Evolutionary conservation across 192 early-diverging fungal species (phyloP), one percentile per base, ranked within the genome.

Genomic region (Endogone sp.): DNA sequence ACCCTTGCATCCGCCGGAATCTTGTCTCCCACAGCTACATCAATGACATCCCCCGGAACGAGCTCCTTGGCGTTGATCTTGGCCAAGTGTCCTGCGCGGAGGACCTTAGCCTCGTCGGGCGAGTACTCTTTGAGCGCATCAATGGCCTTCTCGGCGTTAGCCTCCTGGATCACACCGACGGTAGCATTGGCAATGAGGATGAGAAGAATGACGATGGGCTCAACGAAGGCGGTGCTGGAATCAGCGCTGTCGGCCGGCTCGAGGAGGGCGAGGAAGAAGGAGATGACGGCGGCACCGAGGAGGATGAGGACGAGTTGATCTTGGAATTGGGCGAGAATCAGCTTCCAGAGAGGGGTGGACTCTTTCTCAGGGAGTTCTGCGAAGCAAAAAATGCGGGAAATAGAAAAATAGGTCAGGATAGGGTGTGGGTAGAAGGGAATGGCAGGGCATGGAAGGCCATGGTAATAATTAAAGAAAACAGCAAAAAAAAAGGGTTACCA

Each of bases 221-320:
- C 98, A 26, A 99, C 96, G 84, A 93, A 98, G 10, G 96, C 97
- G 3, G 98, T 94, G 44, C 90, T 83, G 62, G 71, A 72, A 60
- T 87, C 88, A 13, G 54, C 30, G 6, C 56, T 63, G 32, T 85
- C 81, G 27, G 61, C 21, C 58, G 93, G 88, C 69, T 99, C 98
- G 30, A 98, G 81, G 16, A 91, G 81, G 29, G 98, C 98, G 21
- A 99, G 86, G 28, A 93, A 90, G 71, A 99, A 93, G 30, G 96
- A 98, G 23, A 99, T 81, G 16, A 81, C 86, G 37, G 98, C 98
- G 23, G 98, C 95, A 63, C 78, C 82, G 2, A 98, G 83, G 29
- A 99, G 85, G 66, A 99, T 99, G 37, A 98, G 82, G 26, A 99
- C 98, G 37, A 99, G 89, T 77, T 98, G 96, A 84, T 99, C 98